phyloP scores from a whole-genome alignment of 192 early-diverging fungal species.

The Coemansia sp. region DNA sequence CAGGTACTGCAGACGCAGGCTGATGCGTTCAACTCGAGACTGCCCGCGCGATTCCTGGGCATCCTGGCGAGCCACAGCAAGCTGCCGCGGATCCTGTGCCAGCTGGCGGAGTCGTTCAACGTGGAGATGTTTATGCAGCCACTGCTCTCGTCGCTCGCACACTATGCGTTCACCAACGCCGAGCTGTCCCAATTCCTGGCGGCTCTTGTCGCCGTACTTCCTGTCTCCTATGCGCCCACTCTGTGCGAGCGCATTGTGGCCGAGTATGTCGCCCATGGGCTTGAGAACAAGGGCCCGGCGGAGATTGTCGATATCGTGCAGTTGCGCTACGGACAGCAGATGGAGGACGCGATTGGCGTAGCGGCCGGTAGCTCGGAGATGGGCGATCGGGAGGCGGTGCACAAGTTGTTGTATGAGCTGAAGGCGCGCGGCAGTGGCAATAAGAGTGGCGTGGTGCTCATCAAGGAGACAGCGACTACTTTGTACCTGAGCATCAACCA shows the following conservation, averaged over 20 bases:
- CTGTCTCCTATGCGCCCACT: background rate
- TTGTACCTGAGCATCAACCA: conserved; percentile 83
- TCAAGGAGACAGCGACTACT: conserved; percentile 76
- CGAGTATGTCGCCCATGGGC: conserved; percentile 20
- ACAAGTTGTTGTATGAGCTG: conserved; percentile 39
- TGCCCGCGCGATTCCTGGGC: conserved; percentile 17
- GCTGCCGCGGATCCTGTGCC: conserved; percentile 19
- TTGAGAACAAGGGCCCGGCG: background rate
- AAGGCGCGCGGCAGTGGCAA: conserved; percentile 22
- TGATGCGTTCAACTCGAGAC: background rate
- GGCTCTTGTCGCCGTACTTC: conserved; percentile 21
- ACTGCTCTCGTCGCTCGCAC: conserved; percentile 29
- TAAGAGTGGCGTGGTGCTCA: conserved; percentile 40
- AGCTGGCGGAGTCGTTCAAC: conserved; percentile 26
- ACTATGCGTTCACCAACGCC: conserved; percentile 13
- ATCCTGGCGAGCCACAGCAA: conserved; percentile 14
- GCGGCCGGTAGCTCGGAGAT: conserved; percentile 15
- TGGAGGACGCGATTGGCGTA: conserved; percentile 39
- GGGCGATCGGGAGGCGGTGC: conserved; percentile 15
- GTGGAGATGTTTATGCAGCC: conserved; percentile 28
- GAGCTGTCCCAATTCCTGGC: conserved; percentile 19
- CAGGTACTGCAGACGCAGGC: conserved; percentile 53
- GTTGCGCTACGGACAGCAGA: conserved; percentile 37
- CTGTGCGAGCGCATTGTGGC: conserved; percentile 35
- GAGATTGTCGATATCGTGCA: conserved; percentile 26